A percentile compares a stretch with the other conserved stretches of the same genome.
phyloP scores from a whole-genome alignment of 768 basidiomycete genomes.

The Boletellus emodensis region DNA sequence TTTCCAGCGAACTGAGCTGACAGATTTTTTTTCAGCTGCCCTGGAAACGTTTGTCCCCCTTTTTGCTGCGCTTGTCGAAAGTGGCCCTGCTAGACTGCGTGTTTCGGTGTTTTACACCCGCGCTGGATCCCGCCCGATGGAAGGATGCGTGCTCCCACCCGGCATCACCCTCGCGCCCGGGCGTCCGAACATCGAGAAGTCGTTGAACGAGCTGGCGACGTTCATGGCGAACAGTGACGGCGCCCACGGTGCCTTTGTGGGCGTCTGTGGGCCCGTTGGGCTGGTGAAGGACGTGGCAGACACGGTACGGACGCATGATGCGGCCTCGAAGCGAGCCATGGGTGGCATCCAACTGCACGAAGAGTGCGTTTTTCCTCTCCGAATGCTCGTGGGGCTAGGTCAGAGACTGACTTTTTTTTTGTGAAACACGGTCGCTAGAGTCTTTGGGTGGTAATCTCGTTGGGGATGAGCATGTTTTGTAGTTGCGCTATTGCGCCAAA shows the following conservation, averaged over 20 bases:
- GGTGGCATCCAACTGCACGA: conserved; percentile 39
- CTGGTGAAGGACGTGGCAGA: conserved; percentile 33
- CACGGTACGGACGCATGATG: conserved; percentile 28
- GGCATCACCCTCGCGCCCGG: conserved; percentile 45
- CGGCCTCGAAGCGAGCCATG: conserved; percentile 22
- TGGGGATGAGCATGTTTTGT: background rate
- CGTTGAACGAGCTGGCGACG: conserved; percentile 40
- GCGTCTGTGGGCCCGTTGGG: conserved; percentile 38
- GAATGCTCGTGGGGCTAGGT: too few relatives aligned
- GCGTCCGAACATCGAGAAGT: conserved; percentile 45
- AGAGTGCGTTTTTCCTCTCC: conserved; percentile 31
- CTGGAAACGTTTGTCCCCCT: conserved; percentile 46
- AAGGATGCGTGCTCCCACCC: conserved; percentile 28
- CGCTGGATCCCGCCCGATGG: conserved; percentile 16
- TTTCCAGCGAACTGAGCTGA: background rate
- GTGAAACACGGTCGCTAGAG: conserved; percentile 1
- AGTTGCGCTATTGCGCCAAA: too few relatives aligned
- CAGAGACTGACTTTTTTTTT: background rate
- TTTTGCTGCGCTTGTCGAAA: conserved; percentile 43
- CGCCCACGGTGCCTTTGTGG: conserved; percentile 35
- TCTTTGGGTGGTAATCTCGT: conserved; percentile 24
- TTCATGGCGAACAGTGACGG: conserved; percentile 34
- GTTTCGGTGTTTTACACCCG: conserved; percentile 60
- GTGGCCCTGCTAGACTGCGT: conserved; percentile 39
- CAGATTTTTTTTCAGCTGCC: conserved; percentile 29